phyloP scores from a whole-genome alignment of 106 monocot species.

The Acorus gramineus region DNA sequence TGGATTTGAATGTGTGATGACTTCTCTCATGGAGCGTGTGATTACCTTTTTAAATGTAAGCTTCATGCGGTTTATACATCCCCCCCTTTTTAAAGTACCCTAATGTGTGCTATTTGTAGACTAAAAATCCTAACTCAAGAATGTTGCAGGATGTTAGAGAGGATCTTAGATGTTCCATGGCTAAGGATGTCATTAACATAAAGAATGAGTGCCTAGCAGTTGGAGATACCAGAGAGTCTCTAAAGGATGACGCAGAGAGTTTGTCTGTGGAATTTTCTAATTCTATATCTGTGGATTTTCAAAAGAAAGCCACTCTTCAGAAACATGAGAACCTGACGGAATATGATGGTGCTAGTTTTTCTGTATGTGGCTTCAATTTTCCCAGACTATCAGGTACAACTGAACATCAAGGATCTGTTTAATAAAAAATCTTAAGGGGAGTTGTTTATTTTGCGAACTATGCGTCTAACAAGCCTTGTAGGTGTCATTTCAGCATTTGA shows the following conservation, averaged over 20 bases:
- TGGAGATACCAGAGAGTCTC: slow-evolving; percentile 8
- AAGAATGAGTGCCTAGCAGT: slow-evolving; percentile 45
- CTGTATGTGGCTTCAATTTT: slow-evolving; percentile 7
- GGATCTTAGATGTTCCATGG: slow-evolving; percentile 60
- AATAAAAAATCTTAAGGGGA: too few species aligned
- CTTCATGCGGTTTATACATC: background rate
- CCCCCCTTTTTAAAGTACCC: background rate
- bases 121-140: too few species aligned
- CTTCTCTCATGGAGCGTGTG: slow-evolving; percentile 77
- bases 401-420: background rate
- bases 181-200: slow-evolving; percentile 47
- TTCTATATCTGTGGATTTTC: slow-evolving; percentile 49
- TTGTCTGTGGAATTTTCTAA: slow-evolving; percentile 1
- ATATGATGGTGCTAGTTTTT: background rate
- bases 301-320: slow-evolving; percentile 71
- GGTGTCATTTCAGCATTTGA: too few species aligned
- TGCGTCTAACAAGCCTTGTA: too few species aligned
- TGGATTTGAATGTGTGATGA: slow-evolving; percentile 82
- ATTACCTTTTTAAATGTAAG: slow-evolving; percentile 81
- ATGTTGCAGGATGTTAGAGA: slow-evolving; percentile 77
- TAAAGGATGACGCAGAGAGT: slow-evolving; percentile 1
- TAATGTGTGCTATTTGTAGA: too few species aligned
- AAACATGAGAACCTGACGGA: slow-evolving; percentile 11
- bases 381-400: slow-evolving; percentile 35
- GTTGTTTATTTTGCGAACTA: too few species aligned